A percentile compares a stretch with the other conserved stretches of the same genome.
Conservation (phyloP, 1,284 basidiomycete species). For the Inonotus hispidus region DNA sequence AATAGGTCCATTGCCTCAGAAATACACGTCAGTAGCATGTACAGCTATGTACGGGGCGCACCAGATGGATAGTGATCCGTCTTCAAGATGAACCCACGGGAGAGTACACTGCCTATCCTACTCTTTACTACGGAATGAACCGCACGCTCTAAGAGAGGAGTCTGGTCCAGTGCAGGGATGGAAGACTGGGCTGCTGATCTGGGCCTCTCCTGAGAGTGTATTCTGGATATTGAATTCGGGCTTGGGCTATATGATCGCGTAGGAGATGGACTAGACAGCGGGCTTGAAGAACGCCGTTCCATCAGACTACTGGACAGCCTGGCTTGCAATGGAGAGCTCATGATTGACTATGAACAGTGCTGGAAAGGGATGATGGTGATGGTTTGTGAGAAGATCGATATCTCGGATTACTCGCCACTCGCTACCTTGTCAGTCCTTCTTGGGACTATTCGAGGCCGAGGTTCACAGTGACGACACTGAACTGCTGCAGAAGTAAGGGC, state of each 20-base stretch:
- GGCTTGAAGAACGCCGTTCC: constrained; percentile 14
- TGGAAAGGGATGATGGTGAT: neutral
- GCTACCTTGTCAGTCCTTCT: neutral
- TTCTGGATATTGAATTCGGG: neutral
- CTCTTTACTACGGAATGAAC: constrained; percentile 81
- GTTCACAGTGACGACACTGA: neutral
- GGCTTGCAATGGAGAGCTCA: constrained; percentile 16
- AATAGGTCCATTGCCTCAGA: neutral
- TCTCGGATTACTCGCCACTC: neutral
- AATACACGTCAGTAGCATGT: constrained; percentile 5
- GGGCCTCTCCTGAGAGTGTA: constrained; percentile 8
- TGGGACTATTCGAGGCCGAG: neutral
- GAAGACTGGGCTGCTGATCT: neutral
- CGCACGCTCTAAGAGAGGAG: constrained; percentile 54
- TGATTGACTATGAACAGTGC: constrained; percentile 12
- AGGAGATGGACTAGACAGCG: constrained; percentile 6
- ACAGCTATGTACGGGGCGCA: constrained; percentile 22
- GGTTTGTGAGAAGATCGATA: neutral
- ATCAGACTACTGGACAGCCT: constrained; percentile 13
- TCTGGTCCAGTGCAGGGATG: constrained; percentile 47
- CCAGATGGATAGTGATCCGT: constrained; percentile 90
- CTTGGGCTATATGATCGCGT: constrained; percentile 11
- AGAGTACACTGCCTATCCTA: constrained; percentile 82
- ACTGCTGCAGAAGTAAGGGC: neutral
- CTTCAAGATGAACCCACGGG: constrained; percentile 89